Evolutionary conservation across 768 basidiomycete species (phyloP), one percentile per base, ranked within the genome.

Genomic region (Omphalotus guepiniiformis): DNA sequence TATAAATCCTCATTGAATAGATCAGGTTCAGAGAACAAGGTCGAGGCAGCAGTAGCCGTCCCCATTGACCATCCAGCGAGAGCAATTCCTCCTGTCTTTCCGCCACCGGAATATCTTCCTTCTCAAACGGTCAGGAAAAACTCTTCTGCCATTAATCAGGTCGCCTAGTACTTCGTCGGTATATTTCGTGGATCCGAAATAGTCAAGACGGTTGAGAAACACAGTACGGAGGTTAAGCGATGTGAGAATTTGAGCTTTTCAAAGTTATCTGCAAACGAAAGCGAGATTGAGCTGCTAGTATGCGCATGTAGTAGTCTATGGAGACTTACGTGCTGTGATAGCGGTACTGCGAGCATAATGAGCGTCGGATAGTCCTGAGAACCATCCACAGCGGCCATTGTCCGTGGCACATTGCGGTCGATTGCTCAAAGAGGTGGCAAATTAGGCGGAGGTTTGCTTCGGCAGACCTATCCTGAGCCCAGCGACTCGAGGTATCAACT

Each of bases 11-110:
- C 25, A 6, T 42, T 32, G 3, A 51, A 19, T 8, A 42, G 39
- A 8, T 51, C 23, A 8, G 55, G 42, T 32, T 53, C 55, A 0
- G 56, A 58, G 26, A 71, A 59, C 4, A 71, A 47, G 18, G 65
- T 25, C 42, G 69, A 57, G 3, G 56, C 48, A n/a, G n/a, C n/a
- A 1, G 60, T 59, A 12, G 60, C 55, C 8, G 49, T 53, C 1
- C 71, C 72, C 46, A 65, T 58, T 2, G 70, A 70, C 71, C 72
- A 74, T 8, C 70, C 70, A 52, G 69, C 37, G 7, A 71, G 46
- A 3, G 62, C 59, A n/a, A 72, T 46, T 1, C 72, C 72, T 1
- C 71, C 70, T 0, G n/a, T n/a, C n/a, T n/a, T 59, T 9, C 60
- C 50, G 38, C 70, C 59, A 2, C 36, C 39, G 27, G 2, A 55